Base-by-base conservation (phyloP, 2,329 filamentous ascomycete species). In the Leptographium galeiforme region DNA sequence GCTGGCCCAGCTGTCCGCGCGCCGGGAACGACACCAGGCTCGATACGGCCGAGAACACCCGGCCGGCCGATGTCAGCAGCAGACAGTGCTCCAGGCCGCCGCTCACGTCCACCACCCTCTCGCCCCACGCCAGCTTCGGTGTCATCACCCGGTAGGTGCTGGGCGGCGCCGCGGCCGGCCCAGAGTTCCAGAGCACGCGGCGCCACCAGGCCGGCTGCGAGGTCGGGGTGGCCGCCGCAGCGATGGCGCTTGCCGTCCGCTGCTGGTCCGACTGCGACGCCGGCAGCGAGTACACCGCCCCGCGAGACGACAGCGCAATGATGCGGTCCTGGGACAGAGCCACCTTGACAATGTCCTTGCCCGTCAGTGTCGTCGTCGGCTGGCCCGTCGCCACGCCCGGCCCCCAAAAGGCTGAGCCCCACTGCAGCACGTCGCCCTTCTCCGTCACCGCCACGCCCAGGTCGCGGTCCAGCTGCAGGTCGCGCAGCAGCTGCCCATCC, bases 401-500 rank as follows among this genome's bases (percentile, higher is more conserved):
- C 19, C 55, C 55, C 53, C 52, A 57, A 45, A 85, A 96, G 4
- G 76, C 87, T 4, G 76, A 75, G 1, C 93, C 93, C 93, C 93
- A 98, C 70, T 97, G 90, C 13, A 96, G 74, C 46, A 98, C 67
- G 64, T 97, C 86, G 5, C 93, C 93, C 57, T 84, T 82, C 65
- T 96, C 90, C 6, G 84, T 85, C 43, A 97, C 84, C 11, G 93
- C 93, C 5, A 83, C 91, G 10, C 88, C 93, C 64, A 94, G 90
- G 43, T 81, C 79, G 52, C 81, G 77, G 55, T 89, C 87, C 50
- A 97, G 70, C 70, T 95, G 95, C 58, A 97, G 73, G 64, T 96
- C 93, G 49, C 91, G 78, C 44, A 98, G 72, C 16, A 96, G 68
- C 67, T 88, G 80, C 34, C 85, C 86, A 63, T 97, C 83, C 63